phyloP scores from a whole-genome alignment of 2,329 filamentous ascomycete species.

The Atkinsonella texensis region DNA sequence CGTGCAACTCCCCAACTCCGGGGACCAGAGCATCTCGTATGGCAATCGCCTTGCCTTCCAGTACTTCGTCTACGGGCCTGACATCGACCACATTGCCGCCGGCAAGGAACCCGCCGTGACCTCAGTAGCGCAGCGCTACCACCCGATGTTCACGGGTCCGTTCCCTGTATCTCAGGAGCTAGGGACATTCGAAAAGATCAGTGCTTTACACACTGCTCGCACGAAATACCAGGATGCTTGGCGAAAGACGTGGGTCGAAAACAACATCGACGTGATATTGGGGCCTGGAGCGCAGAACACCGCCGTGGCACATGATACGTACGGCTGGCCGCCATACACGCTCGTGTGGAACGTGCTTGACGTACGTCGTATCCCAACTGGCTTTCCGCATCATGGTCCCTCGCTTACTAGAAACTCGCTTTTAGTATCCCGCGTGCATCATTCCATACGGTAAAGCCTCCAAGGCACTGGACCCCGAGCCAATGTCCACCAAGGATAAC shows the following conservation, averaged over 20 bases:
- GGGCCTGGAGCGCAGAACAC: constrained; percentile 35
- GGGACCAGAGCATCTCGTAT: constrained; percentile 1
- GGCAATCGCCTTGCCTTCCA: constrained; percentile 8
- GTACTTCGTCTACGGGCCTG: background rate
- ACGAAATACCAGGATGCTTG: constrained; percentile 24
- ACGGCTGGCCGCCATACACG: constrained; percentile 33
- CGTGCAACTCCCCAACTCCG: constrained; percentile 19
- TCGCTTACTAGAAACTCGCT: no score
- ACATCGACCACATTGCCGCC: background rate
- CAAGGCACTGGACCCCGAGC: constrained; percentile 2
- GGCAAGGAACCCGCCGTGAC: constrained; percentile 1
- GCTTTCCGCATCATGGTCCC: background rate
- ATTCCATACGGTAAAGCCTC: constrained; percentile 30
- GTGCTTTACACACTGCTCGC: constrained; percentile 11
- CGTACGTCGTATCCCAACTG: constrained; percentile 19
- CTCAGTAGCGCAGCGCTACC: background rate
- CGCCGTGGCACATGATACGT: constrained; percentile 39
- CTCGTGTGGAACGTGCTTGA: constrained; percentile 39
- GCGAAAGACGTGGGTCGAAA: constrained; percentile 27
- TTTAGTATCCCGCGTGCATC: constrained; percentile 37
- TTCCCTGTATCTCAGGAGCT: constrained; percentile 5
- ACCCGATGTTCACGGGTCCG: background rate
- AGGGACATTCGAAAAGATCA: constrained; percentile 24
- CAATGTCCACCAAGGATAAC: constrained; percentile 3
- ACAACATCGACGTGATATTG: constrained; percentile 38